phyloP scores from a whole-genome alignment of 2,329 filamentous ascomycete genomes.

The Talaromyces sp. region DNA sequence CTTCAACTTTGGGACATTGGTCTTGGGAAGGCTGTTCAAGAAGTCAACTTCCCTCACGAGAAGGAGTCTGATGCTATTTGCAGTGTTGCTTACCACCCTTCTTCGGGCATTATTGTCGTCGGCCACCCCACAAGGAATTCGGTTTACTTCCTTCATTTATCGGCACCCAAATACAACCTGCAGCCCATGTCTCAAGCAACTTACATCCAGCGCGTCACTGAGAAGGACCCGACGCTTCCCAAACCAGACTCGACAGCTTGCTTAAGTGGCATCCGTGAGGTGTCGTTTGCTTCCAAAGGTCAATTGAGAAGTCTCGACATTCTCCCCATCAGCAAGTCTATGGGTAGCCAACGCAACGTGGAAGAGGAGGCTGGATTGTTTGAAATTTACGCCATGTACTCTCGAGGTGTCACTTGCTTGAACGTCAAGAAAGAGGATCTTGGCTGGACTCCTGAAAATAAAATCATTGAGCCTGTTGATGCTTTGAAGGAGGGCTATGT shows the following conservation, averaged over 20 bases:
- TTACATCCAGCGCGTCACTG: slow-evolving; percentile 73
- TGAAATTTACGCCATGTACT: slow-evolving; percentile 96
- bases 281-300: slow-evolving; percentile 83
- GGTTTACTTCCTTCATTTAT: slow-evolving; percentile 93
- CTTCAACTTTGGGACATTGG: slow-evolving; percentile 97
- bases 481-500: slow-evolving; percentile 70
- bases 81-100: slow-evolving; percentile 89
- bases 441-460: slow-evolving; percentile 87
- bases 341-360: slow-evolving; percentile 47
- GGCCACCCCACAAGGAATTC: slow-evolving; percentile 96
- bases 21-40: slow-evolving; percentile 90
- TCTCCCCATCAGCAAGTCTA: slow-evolving; percentile 58
- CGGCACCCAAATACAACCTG: slow-evolving; percentile 86
- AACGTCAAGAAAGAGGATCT: slow-evolving; percentile 82
- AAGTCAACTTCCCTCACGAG: slow-evolving; percentile 91
- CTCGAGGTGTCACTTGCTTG: slow-evolving; percentile 88
- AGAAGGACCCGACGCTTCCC: slow-evolving; percentile 66
- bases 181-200: slow-evolving; percentile 76
- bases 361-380: slow-evolving; percentile 72
- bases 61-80: slow-evolving; percentile 98
- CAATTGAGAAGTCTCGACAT: slow-evolving; percentile 87
- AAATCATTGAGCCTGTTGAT: slow-evolving; percentile 73
- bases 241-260: slow-evolving; percentile 93
- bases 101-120: slow-evolving; percentile 87
- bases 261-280: slow-evolving; percentile 93